These are phyloP conservation scores for Catharanthus roseus DNA, from an alignment of 257 asterid genomes.

Conservation along the genomic window DNA sequence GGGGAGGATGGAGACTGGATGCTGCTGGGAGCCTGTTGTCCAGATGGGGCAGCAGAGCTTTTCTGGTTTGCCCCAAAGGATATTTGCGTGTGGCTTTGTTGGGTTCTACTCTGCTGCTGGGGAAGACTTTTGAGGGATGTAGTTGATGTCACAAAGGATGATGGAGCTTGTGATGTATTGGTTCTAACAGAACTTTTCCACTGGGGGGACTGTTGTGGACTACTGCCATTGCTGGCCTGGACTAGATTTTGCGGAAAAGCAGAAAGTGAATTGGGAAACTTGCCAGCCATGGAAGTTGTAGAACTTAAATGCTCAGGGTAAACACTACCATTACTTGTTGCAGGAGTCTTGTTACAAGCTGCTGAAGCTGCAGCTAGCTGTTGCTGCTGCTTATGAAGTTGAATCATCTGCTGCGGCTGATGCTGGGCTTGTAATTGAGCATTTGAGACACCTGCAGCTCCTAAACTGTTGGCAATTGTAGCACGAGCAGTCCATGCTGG, in stretches of 20 bases:
- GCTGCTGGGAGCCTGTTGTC: constrained; percentile 38
- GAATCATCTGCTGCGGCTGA: constrained; percentile 38
- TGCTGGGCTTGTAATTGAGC: constrained; percentile 54
- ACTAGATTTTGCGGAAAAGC: constrained; percentile 65
- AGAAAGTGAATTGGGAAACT: constrained; percentile 44
- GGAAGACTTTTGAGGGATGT: constrained; percentile 46
- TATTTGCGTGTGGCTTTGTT: constrained; percentile 68
- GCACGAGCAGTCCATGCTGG: constrained; percentile 46
- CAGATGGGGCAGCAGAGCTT: constrained; percentile 37
- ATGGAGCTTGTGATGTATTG: constrained; percentile 42
- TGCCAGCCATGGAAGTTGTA: constrained; percentile 40
- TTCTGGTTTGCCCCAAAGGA: constrained; percentile 85
- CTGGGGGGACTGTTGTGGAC: constrained; percentile 68
- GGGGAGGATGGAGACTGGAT: constrained; percentile 62
- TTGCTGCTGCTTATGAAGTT: constrained; percentile 42
- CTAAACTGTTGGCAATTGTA: constrained; percentile 26
- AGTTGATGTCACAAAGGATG: constrained; percentile 52
- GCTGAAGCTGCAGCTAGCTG: constrained; percentile 28
- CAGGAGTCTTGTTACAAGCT: constrained; percentile 44
- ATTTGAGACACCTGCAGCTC: constrained; percentile 35
- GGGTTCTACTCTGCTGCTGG: constrained; percentile 63
- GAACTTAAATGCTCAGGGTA: constrained; percentile 64
- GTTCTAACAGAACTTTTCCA: constrained; percentile 63
- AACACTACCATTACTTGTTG: constrained; percentile 39
- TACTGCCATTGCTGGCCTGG: constrained; percentile 45